Evolutionary conservation across 2,329 filamentous ascomycete genomes (phyloP).

Genomic region (Fusarium sp.): DNA sequence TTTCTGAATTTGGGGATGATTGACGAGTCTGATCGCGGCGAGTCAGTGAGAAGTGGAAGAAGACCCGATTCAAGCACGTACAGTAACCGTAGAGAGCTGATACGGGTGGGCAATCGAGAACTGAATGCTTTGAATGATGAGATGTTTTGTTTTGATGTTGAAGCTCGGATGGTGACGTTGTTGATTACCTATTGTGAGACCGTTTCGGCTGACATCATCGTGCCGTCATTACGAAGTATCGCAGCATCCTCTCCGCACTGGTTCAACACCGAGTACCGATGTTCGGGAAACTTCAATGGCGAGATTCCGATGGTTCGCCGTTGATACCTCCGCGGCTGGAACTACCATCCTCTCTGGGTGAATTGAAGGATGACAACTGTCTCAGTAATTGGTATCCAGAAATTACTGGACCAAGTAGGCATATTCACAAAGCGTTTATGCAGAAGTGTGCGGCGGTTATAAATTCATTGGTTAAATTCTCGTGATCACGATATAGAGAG

Average conservation of each 20-base stretch:
- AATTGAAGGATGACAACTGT: too few species aligned
- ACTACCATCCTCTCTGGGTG: fast-evolving
- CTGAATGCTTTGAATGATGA: not conserved
- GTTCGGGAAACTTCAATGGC: not conserved
- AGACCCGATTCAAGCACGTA: not conserved
- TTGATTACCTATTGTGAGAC: constrained; percentile 4
- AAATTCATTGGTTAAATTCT: fast-evolving
- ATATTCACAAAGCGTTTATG: fast-evolving
- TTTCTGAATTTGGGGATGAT: constrained; percentile 6
- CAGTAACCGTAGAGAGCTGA: too few species aligned
- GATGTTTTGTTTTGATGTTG: not conserved
- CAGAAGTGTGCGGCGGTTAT: fast-evolving
- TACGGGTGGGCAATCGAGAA: too few species aligned
- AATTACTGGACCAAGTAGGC: fast-evolving
- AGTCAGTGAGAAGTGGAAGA: constrained; percentile 2
- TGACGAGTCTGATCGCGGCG: not conserved
- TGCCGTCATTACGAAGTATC: constrained; percentile 26
- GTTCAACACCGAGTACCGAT: not conserved
- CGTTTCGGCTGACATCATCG: constrained; percentile 31
- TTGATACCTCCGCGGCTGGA: fast-evolving
- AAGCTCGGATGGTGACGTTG: constrained; percentile 16
- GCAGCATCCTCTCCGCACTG: not conserved
- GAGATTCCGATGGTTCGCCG: not conserved
- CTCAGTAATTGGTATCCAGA: too few species aligned
- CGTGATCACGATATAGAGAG: not conserved